Percentiles rank a stretch among this genome's conserved stretches.
phyloP scores from a whole-genome alignment of 306 rosid species.

The Morella rubra region DNA sequence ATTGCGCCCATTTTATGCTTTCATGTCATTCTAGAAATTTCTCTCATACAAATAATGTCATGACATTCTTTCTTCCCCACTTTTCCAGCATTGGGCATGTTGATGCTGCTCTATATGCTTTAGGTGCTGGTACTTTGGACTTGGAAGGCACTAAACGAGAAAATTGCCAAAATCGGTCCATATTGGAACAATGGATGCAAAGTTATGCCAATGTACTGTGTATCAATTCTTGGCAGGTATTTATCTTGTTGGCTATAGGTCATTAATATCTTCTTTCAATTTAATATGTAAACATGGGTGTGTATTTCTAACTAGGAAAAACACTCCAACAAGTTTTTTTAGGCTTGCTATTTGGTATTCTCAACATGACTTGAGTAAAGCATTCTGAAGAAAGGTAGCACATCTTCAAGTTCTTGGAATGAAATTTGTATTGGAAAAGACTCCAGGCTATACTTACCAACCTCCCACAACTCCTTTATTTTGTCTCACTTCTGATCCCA shows the following conservation, averaged over 20 bases:
- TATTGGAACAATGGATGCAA: slow-evolving; percentile 64
- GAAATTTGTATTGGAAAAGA: not conserved
- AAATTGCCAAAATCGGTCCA: slow-evolving; percentile 39
- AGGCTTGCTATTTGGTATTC: not conserved
- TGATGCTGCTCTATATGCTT: slow-evolving; percentile 75
- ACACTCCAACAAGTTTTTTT: slow-evolving; percentile 15
- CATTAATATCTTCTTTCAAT: slow-evolving; percentile 1
- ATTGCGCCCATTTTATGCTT: slow-evolving; percentile 13
- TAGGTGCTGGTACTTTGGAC: slow-evolving; percentile 66
- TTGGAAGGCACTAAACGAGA: slow-evolving; percentile 34
- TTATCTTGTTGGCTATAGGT: slow-evolving; percentile 7
- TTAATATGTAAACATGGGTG: not conserved
- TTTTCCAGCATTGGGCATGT: slow-evolving; percentile 83
- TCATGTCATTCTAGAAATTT: slow-evolving; percentile 14
- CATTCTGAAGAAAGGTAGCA: not conserved
- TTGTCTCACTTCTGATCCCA: too few species aligned
- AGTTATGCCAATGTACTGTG: slow-evolving; percentile 77
- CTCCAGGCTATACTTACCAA: not conserved
- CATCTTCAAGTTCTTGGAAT: not conserved
- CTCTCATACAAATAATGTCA: slow-evolving; percentile 22
- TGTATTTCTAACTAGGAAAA: slow-evolving; percentile 20
- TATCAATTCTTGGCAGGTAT: slow-evolving; percentile 96
- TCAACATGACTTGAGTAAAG: slow-evolving; percentile 1
- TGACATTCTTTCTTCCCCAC: slow-evolving; percentile 12
- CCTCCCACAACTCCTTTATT: not conserved